Base-by-base conservation (phyloP, 75 land plant species). In the Picea glauca region DNA sequence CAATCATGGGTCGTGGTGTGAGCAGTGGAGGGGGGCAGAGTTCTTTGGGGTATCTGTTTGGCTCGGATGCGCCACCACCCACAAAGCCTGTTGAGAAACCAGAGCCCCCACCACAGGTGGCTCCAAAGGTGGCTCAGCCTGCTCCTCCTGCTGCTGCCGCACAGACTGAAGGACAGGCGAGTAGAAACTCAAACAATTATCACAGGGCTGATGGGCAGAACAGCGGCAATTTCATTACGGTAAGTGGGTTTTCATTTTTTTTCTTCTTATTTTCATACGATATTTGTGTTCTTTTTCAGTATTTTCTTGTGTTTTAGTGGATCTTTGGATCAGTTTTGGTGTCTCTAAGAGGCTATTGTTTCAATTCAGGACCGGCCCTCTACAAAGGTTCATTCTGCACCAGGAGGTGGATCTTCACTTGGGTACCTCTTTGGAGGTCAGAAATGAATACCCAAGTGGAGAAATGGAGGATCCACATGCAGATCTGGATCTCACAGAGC, bases 201-300 rank as follows among this genome's bases (percentile, higher is more conserved):
- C 86, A 88, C 62, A 83, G 98, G n/a, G 94, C 95, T 61, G 95
- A 94, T 81, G 98, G 98, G 1, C 95, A 92, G 76, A 94, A 92
- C 83, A 86, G 79, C 72, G 93, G 95, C 72, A 94, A 94, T 81
- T 94, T 90, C 77, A 89, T 94, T 56, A 90, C 98, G 13, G 97
- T 94, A 82, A 82, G 93, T 67, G 32, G 43, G 32, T 31, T 17
- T 32, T 6, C 9, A 32, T 35, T 9, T 50, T 0, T 50, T 40
- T 35, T 46, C 1, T 50, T 50, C 56, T 9, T 50, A 9, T 50
- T 11, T 9, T 50, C 56, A 50, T 50, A 9, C 9, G 56, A 1
- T 50, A 50, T 50, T 50, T 50, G 12, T 50, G 56, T 50, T 9
- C 50, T 50, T 9, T 50, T 50, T 8, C 56, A 50, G 56, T 50